Evolutionary conservation across 179 eudicot species (phyloP).

Genomic region (Drosera spatulata): DNA sequence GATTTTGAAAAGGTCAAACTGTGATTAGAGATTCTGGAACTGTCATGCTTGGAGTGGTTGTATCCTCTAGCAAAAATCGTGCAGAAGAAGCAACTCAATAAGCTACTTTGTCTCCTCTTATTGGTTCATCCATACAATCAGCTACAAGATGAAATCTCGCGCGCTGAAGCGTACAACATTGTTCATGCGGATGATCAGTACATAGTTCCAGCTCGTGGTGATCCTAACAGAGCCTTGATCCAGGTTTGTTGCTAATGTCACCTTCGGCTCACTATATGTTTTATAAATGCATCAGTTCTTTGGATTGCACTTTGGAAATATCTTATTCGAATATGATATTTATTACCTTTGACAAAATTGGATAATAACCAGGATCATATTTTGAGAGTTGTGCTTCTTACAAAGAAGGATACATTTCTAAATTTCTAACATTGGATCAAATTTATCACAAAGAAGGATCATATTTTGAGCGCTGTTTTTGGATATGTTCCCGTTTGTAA

Average conservation of each 20-base stretch:
- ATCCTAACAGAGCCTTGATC: constrained; percentile 91
- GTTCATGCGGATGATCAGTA: constrained; percentile 96
- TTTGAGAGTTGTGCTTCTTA: constrained; percentile 85
- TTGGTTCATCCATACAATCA: constrained; percentile 95
- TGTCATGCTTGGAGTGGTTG: constrained; percentile 99
- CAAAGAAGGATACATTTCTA: constrained; percentile 92
- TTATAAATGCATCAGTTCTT: too few relatives aligned
- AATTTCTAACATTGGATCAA: constrained; percentile 54
- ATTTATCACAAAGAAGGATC: too few relatives aligned
- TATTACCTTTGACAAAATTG: neutral
- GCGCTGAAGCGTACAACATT: constrained; percentile 96
- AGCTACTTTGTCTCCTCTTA: constrained; percentile 94
- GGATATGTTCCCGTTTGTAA: too few relatives aligned
- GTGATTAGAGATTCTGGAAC: constrained; percentile 98
- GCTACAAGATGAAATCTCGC: constrained; percentile 96
- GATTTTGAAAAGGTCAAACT: constrained; percentile 98
- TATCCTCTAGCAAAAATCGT: constrained; percentile 94
- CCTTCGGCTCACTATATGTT: too few relatives aligned
- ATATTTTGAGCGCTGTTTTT: too few relatives aligned
- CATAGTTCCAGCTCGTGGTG: constrained; percentile 97
- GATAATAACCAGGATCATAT: constrained; percentile 67
- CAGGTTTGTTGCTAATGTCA: too few relatives aligned
- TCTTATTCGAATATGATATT: too few relatives aligned
- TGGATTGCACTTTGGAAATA: too few relatives aligned
- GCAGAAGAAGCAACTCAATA: constrained; percentile 99